Evolutionary conservation across 2,329 filamentous ascomycete genomes (phyloP).

Genomic region (Neonectria magnoliae): DNA sequence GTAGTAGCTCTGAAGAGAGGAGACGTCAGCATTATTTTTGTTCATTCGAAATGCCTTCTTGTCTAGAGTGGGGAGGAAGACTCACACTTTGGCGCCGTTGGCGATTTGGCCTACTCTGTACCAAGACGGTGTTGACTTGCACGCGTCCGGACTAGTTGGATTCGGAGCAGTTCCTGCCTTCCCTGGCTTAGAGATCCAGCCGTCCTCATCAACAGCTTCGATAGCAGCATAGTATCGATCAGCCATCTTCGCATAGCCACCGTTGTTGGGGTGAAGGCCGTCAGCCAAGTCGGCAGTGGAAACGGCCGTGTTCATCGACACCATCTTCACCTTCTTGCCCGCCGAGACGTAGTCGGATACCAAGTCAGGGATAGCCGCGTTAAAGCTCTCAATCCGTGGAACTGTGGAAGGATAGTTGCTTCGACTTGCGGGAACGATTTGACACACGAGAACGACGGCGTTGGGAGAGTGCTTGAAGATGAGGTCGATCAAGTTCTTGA

Average conservation of each 20-base stretch:
- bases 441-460: background rate
- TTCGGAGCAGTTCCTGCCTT: background rate
- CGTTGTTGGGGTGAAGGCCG: constrained; percentile 49
- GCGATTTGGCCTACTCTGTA: constrained; percentile 2
- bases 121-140: constrained; percentile 9
- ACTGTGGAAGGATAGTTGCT: background rate
- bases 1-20: background rate
- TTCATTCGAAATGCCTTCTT: too few relatives aligned
- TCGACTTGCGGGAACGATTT: background rate
- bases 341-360: background rate
- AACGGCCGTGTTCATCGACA: constrained; percentile 25
- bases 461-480: constrained; percentile 3
- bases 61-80: too few relatives aligned
- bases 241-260: constrained; percentile 53
- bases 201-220: constrained; percentile 34
- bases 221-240: constrained; percentile 46
- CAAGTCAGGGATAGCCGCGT: background rate
- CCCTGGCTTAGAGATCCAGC: constrained; percentile 24
- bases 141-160: background rate
- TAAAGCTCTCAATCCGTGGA: background rate
- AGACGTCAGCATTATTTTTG: too few relatives aligned
- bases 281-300: constrained; percentile 48
- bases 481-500: constrained; percentile 10
- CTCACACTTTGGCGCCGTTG: constrained; percentile 4
- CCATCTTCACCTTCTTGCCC: constrained; percentile 9